Conservation (phyloP, 2,329 filamentous ascomycete genomes). For the Cordyceps farinosa region DNA sequence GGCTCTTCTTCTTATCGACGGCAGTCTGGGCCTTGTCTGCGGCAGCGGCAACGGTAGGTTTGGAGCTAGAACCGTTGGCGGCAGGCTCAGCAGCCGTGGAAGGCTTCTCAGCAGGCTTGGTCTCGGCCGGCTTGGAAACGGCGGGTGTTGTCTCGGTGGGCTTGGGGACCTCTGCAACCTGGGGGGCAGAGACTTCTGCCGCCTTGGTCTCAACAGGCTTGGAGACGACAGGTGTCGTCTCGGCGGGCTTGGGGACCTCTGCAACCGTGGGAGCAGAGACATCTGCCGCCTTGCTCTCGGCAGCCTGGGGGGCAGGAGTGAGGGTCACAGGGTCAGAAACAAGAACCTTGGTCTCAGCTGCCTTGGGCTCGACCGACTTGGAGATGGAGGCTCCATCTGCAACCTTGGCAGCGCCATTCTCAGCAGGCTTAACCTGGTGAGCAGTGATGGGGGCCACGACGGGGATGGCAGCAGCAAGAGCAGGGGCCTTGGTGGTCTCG, state of each 20-base stretch:
- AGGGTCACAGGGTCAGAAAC: conserved; percentile 20
- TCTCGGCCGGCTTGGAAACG: conserved; percentile 8
- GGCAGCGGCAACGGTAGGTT: conserved; percentile 20
- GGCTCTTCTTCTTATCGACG: conserved; percentile 49
- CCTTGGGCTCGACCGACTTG: conserved; percentile 20
- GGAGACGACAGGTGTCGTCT: not conserved
- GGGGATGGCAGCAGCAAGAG: conserved; percentile 20
- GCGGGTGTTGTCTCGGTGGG: not conserved
- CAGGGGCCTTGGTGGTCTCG: conserved; percentile 19
- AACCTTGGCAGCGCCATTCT: conserved; percentile 15
- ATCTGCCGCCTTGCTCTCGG: conserved; percentile 12
- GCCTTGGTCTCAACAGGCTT: conserved; percentile 5
- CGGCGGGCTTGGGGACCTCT: conserved; percentile 5
- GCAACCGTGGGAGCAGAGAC: not conserved
- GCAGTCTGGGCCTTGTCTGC: not conserved
- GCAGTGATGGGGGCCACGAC: conserved; percentile 21
- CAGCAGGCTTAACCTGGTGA: not conserved
- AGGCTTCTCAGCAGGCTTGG: conserved; percentile 17
- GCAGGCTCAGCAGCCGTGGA: conserved; percentile 19
- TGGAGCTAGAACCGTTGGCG: conserved; percentile 24
- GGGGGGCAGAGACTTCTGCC: not conserved
- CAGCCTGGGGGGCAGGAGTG: conserved; percentile 17
- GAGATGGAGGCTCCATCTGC: conserved; percentile 18
- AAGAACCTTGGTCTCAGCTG: conserved; percentile 19
- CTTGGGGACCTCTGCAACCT: not conserved